phyloP scores from a whole-genome alignment of 495 filamentous ascomycete species.

The Hyaloscypha finlandica region DNA sequence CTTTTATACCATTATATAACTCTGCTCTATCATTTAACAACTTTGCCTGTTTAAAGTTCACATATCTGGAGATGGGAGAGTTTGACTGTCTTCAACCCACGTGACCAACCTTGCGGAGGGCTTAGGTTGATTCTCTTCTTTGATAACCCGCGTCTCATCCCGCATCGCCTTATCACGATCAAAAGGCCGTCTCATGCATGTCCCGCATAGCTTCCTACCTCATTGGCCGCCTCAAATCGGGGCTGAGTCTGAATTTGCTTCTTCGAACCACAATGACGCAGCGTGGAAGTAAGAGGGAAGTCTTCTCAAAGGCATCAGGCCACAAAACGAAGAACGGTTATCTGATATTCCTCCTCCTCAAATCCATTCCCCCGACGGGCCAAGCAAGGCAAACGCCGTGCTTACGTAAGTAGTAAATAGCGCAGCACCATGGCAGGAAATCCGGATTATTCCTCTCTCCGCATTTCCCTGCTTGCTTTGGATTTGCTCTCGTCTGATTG shows the following conservation, averaged over 20 bases:
- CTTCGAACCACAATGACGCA: not conserved
- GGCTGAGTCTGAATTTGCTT: constrained; percentile 6
- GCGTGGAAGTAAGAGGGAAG: not conserved
- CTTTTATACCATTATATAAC: too few relatives aligned
- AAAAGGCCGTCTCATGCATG: not conserved
- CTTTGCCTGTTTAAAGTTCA: too few relatives aligned
- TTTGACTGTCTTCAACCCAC: not conserved
- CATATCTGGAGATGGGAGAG: too few relatives aligned
- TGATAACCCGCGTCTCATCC: not conserved
- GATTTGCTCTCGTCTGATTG: constrained; percentile 3
- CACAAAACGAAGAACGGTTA: constrained; percentile 5
- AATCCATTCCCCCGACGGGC: not conserved
- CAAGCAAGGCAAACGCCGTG: not conserved
- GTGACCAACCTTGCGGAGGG: not conserved
- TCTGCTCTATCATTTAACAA: too few relatives aligned
- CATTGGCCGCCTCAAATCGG: constrained; percentile 2
- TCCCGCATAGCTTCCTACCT: not conserved
- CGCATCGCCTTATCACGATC: not conserved
- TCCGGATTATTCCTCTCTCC: constrained; percentile 1
- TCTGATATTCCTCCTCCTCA: not conserved
- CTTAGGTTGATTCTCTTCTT: not conserved
- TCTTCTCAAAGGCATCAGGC: not conserved
- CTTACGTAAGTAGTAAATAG: not conserved
- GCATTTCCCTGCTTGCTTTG: constrained; percentile 9
- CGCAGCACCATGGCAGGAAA: too few relatives aligned